Evolutionary conservation across 83 land plant species (phyloP), one percentile per base, ranked within the genome.

Genomic region (Picea engelmannii): DNA sequence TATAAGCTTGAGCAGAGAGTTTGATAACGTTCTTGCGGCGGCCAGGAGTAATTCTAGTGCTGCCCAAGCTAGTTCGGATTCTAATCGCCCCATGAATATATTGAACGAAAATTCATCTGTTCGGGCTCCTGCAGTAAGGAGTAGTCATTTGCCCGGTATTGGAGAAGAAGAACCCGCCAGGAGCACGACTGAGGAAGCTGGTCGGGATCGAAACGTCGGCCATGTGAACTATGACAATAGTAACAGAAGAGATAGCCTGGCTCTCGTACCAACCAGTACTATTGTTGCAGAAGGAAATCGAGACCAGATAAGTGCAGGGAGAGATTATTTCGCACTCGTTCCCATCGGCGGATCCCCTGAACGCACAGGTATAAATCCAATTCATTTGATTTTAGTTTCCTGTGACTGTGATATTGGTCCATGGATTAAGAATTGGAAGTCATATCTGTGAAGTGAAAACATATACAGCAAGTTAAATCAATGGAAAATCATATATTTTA

Each of bases 131-230:
- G 6, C 79, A 5, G 24, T n/a, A 6, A 52, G 79, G 35, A 13
- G 38, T 11, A 52, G 15, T 52, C 75, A 9, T 38, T 58, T 76
- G 17, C 67, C 80, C 59, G 76, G 78, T 6, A 76, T 76, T 25
- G 62, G 92, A 81, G 83, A 89, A 81, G 79, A 85, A 65, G 58
- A 92, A 87, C 73, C 91, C 89, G 4, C 82, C 84, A 70, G 92
- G 89, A 15, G 85, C 87, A 7, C 88, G 84, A 8, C 87, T 80
- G 20, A 88, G 84, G 38, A 76, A 5, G 38, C 78, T 25, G 20
- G n/a, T n/a, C n/a, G 64, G 27, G 42, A 60, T 12, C n/a, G 79
- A 17, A 38, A 81, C 15, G 24, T n/a, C 61, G 40, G 42, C 80
- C 5, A 42, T 79, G 66, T 61, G 27, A 18, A n/a, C n/a, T n/a